These are phyloP conservation scores for Daldinia bambusicola DNA, from an alignment of 495 filamentous ascomycete genomes.

Conservation along the genomic window DNA sequence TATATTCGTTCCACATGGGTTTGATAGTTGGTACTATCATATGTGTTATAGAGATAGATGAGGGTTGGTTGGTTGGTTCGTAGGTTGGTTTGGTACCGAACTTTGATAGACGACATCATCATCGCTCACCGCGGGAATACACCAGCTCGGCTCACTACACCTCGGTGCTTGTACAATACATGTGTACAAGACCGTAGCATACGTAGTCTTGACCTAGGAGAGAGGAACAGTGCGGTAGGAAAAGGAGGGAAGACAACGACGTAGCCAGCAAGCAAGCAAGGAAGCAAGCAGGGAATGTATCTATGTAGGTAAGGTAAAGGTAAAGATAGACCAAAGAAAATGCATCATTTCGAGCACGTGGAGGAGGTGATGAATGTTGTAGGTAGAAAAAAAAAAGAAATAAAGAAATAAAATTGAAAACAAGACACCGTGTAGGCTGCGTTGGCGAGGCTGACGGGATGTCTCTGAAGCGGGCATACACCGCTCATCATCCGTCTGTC, in stretches of 20 bases:
- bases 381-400: not conserved
- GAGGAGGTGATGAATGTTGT: slow-evolving; percentile 10
- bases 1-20: not conserved
- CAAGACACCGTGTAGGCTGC: not conserved
- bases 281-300: not conserved
- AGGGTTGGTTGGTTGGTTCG: not conserved
- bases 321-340: slow-evolving; percentile 28
- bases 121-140: slow-evolving; percentile 5
- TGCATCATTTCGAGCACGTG: slow-evolving; percentile 19
- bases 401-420: not conserved
- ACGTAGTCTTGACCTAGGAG: not conserved
- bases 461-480: slow-evolving; percentile 19
- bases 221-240: not conserved
- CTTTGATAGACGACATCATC: not conserved
- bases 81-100: not conserved
- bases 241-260: slow-evolving; percentile 1
- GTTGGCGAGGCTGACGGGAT: slow-evolving; percentile 10
- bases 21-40: not conserved
- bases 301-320: too few species aligned
- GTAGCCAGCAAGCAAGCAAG: too few species aligned
- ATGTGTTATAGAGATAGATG: not conserved
- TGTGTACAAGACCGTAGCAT: not conserved
- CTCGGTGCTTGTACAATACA: not conserved
- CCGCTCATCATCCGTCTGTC: slow-evolving; percentile 35
- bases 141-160: not conserved